These are phyloP conservation scores for Nyctanthes arbortristis DNA, from an alignment of 257 asterid species.

Conservation along the genomic window DNA sequence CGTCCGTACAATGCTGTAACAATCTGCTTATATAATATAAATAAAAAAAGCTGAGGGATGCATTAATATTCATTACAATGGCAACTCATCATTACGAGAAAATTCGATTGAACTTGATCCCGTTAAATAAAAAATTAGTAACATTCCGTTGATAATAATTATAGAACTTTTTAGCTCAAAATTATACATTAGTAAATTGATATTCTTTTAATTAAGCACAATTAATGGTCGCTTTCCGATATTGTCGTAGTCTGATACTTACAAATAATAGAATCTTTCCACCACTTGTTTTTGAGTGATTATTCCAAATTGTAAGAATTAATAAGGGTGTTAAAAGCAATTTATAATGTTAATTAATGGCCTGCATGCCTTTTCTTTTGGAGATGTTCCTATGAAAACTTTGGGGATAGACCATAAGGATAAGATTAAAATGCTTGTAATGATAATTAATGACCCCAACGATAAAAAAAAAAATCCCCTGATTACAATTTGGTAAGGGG, in stretches of 20 bases:
- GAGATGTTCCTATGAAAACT: background rate
- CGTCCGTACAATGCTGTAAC: conserved; percentile 15
- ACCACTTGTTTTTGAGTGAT: background rate
- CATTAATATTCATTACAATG: too few relatives aligned
- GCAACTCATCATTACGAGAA: too few relatives aligned
- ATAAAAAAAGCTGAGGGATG: background rate
- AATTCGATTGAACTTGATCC: too few relatives aligned
- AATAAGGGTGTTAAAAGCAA: background rate
- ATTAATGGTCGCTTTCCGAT: background rate
- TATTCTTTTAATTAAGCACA: too few relatives aligned
- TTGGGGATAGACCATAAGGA: background rate
- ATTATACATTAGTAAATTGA: too few relatives aligned
- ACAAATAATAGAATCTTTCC: conserved; percentile 6
- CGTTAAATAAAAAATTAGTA: too few relatives aligned
- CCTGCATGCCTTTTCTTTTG: conserved; percentile 19
- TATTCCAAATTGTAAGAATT: conserved; percentile 5
- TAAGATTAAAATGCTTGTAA: conserved; percentile 13
- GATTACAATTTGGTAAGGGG: conserved; percentile 30
- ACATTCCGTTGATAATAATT: too few relatives aligned
- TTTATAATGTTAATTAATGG: background rate
- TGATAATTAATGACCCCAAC: background rate
- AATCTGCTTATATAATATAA: background rate
- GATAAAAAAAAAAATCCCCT: background rate
- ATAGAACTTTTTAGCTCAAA: too few relatives aligned
- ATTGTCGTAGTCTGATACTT: background rate